Conservation (phyloP, 2,329 filamentous ascomycete species). For the Venturia asperata region DNA sequence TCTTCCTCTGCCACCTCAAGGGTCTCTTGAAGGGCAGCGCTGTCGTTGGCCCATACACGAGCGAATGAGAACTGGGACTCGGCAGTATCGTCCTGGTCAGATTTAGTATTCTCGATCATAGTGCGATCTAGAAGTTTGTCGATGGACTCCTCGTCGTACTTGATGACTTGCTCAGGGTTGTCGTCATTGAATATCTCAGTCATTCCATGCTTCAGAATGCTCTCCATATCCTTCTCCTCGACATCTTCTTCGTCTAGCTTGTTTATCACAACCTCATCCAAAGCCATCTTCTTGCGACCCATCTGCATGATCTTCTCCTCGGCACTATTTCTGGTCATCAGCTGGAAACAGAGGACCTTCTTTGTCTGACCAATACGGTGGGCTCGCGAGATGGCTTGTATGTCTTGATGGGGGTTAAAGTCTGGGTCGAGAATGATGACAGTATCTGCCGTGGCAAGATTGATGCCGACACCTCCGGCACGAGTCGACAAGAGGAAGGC, state of each 20-base stretch:
- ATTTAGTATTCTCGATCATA: slow-evolving; percentile 64
- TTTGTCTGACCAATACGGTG: slow-evolving; percentile 95
- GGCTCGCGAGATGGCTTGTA: slow-evolving; percentile 88
- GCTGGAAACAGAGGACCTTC: slow-evolving; percentile 89
- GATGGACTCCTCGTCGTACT: slow-evolving; percentile 74
- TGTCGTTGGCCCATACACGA: slow-evolving; percentile 84
- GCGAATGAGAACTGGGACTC: slow-evolving; percentile 85
- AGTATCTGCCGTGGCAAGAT: slow-evolving; percentile 91
- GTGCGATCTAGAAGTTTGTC: slow-evolving; percentile 86
- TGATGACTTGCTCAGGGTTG: slow-evolving; percentile 62
- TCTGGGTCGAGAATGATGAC: slow-evolving; percentile 97
- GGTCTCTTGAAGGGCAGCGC: slow-evolving; percentile 57
- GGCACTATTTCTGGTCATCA: slow-evolving; percentile 80
- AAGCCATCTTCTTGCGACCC: slow-evolving; percentile 88
- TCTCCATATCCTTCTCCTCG: slow-evolving; percentile 71
- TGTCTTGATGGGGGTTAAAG: slow-evolving; percentile 96
- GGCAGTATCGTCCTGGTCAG: slow-evolving; percentile 56
- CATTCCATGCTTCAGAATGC: slow-evolving; percentile 80
- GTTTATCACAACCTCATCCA: slow-evolving; percentile 92
- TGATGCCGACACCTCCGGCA: slow-evolving; percentile 94
- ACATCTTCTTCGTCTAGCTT: slow-evolving; percentile 81
- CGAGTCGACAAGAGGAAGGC: slow-evolving; percentile 90
- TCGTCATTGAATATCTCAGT: slow-evolving; percentile 77
- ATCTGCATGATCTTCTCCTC: slow-evolving; percentile 97
- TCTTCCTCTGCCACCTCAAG: slow-evolving; percentile 50